Base-by-base conservation (phyloP, 805 yeast genomes). In the Suhomyces tanzawaensis region DNA sequence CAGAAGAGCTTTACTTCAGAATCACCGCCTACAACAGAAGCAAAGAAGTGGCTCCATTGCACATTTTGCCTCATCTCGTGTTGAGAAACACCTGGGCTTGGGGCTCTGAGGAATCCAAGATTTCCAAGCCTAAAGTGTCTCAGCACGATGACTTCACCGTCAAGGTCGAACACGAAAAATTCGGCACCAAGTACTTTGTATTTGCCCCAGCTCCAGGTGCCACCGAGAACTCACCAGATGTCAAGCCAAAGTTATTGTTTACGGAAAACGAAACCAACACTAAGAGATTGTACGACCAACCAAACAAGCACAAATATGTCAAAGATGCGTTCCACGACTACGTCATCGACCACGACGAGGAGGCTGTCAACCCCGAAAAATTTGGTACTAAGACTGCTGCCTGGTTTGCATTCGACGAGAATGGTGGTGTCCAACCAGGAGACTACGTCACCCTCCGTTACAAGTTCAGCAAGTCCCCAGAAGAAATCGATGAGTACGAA, bases 81-180 rank as follows among this genome's bases (percentile, higher is more conserved):
- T 85, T 82, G 64, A 76, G 96, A 65, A 89, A 89, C 64, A 85
- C 93, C 12, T 89, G 97, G 97, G 68, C 83, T n/a, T 89, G 96
- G 96, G 87, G 90, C 32, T 65, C 72, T 9, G 71, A 73, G 43
- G 79, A 76, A 40, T 63, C 62, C 28, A 55, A 63, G 30, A 52
- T 55, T 29, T 60, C 57, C 39, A 79, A 76, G 45, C 88, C 89
- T 9, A 51, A 58, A 12, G 56, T 79, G 46, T 61, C 58, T 28
- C 58, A 65, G 32, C 67, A 65, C 22, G 56, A 68, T 26, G 66
- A 64, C 22, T 66, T 69, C 41, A 65, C 80, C 26, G 69, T 88
- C 36, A 71, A 76, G 52, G 66, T 87, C 29, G 71, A 76, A 35
- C 93, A 84, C 57, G 74, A 72, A 55, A 81, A 80, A 56, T 77